phyloP scores from a whole-genome alignment of 1,284 basidiomycete species.

The Irpex lacteus region DNA sequence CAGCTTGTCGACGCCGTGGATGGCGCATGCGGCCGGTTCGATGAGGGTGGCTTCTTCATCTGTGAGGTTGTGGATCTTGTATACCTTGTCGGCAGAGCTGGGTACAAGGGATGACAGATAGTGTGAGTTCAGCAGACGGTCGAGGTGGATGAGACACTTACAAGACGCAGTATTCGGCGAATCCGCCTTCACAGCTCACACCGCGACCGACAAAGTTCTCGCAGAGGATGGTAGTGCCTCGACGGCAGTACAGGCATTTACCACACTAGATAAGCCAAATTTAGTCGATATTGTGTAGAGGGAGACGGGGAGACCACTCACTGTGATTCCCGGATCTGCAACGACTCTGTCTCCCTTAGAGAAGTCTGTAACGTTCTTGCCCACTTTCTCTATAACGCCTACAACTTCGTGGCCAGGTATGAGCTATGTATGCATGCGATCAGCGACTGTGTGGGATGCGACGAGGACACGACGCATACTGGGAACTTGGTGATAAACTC shows the following conservation, averaged over 20 bases:
- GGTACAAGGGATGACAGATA: neutral
- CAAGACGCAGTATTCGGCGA: slow-evolving; percentile 83
- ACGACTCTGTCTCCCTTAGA: slow-evolving; percentile 74
- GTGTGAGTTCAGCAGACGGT: neutral
- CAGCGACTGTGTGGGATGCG: no score
- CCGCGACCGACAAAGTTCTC: slow-evolving; percentile 79
- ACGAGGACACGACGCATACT: no score
- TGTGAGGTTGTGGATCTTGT: slow-evolving; percentile 81
- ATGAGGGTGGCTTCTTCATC: slow-evolving; percentile 87
- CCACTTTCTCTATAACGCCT: slow-evolving; percentile 64
- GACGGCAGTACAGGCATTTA: slow-evolving; percentile 80
- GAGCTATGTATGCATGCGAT: slow-evolving; percentile 52
- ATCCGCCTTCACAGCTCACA: slow-evolving; percentile 78
- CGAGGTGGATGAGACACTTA: slow-evolving; percentile 33
- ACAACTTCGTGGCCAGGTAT: slow-evolving; percentile 84
- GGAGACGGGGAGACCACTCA: slow-evolving; percentile 18
- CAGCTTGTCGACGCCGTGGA: slow-evolving; percentile 86
- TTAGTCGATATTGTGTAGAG: no score
- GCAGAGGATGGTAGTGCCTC: slow-evolving; percentile 71
- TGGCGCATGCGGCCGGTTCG: slow-evolving; percentile 85
- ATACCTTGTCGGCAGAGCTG: slow-evolving; percentile 69
- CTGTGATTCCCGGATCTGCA: slow-evolving; percentile 67
- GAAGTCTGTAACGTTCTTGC: slow-evolving; percentile 70
- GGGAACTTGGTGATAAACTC: slow-evolving; percentile 80
- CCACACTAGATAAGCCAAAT: slow-evolving; percentile 55